Base-by-base conservation (phyloP, 2,329 filamentous ascomycete genomes). In the Claviceps maximensis region DNA sequence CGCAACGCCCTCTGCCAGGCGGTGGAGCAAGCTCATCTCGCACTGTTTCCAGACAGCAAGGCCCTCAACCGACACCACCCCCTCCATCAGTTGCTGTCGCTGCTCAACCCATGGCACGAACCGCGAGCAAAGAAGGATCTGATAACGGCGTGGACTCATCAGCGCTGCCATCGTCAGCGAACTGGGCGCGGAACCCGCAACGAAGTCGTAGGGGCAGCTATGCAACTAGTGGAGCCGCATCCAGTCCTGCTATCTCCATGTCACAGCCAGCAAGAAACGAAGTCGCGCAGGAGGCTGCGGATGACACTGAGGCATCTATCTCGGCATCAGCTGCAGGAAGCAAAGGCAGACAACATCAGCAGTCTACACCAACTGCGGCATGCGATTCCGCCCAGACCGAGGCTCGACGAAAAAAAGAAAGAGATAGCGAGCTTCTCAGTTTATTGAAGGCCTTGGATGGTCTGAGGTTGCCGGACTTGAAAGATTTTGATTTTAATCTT, bases 91-190 rank as follows among this genome's bases (percentile, higher is more conserved):
- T 71, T 6, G 67, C 69, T 15, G 71, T 79, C 7, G 67, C 69
- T 13, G 71, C 79, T 4, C 80, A 83, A 58, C 70, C 78, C n/a
- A 89, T 93, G 84, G 77, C 76, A 33, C 79, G 87, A 41, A 84
- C 88, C 56, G 75, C 78, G n/a, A 90, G 86, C 67, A 89, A 87
- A 63, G 87, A 94, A 55, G 83, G 79, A 10, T 82, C 84, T 0
- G 80, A 84, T 53, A 78, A 75, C 61, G 82, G 78, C n/a, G 78
- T 76, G 21, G 91, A 96, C 62, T 84, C 84, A 3, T 89, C 93
- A 41, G 93, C 89, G n/a, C 74, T 98, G 44, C 94, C 93, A 2
- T 89, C 90, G 1, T 89, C 90, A 3, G 93, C 91, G 4, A 96
- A 85, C 63, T 98, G 93, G 93, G 93, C 91, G 72, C 74, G 82